Conservation (phyloP, 2,329 filamentous ascomycete species). For the Colletotrichum tabaci region DNA sequence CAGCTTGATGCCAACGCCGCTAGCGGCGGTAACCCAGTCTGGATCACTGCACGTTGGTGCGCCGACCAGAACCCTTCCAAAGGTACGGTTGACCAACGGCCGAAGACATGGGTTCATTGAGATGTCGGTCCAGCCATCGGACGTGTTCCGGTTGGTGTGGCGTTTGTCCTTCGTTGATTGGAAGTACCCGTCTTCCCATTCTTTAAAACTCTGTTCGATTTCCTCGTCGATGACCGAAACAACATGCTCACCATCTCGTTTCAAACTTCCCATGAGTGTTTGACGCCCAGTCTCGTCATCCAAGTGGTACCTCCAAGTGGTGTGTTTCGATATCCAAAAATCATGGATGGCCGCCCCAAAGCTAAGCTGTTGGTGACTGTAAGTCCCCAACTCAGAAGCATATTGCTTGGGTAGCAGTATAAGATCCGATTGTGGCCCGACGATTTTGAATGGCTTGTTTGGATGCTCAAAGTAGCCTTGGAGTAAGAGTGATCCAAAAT, state of each 20-base stretch:
- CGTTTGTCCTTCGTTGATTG: too few species aligned
- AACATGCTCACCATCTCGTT: conserved; percentile 12
- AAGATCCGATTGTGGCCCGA: conserved; percentile 17
- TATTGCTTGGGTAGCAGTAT: conserved; percentile 7
- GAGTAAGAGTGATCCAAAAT: background rate
- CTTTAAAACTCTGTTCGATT: background rate
- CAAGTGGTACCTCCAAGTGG: conserved; percentile 25
- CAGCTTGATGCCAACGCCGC: conserved; percentile 16
- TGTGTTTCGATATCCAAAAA: conserved; percentile 20
- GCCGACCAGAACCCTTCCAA: conserved; percentile 9
- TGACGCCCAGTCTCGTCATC: conserved; percentile 21
- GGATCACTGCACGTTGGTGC: conserved; percentile 3
- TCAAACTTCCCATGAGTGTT: conserved; percentile 18
- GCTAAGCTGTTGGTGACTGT: background rate
- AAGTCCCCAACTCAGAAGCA: conserved; percentile 8
- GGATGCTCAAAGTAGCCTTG: conserved; percentile 7
- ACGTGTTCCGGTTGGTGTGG: too few species aligned
- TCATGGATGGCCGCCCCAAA: conserved; percentile 24
- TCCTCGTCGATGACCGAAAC: conserved; percentile 11
- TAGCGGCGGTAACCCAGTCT: conserved; percentile 8
- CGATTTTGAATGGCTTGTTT: conserved; percentile 12
- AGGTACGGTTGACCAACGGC: conserved; percentile 15
- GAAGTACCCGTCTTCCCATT: background rate
- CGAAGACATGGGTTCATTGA: conserved; percentile 15
- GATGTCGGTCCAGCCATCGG: background rate